Percentiles rank a stretch among this genome's conserved stretches.
Conservation (phyloP, 2,329 filamentous ascomycete species). For the Arthrobotrys entomopaga region DNA sequence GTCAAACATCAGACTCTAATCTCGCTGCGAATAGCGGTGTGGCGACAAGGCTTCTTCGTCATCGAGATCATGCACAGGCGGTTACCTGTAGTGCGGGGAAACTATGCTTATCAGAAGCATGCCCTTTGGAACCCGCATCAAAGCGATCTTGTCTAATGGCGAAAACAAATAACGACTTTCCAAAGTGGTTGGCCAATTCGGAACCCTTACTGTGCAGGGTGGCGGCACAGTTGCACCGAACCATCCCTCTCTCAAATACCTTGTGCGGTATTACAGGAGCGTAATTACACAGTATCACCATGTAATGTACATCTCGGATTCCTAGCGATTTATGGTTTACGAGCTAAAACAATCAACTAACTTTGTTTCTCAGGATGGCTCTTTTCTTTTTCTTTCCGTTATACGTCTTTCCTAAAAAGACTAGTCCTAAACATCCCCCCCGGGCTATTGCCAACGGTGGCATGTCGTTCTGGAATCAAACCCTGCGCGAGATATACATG, state of each 20-base stretch:
- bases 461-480: slow-evolving; percentile 19
- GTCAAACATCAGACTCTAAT: slow-evolving; percentile 24
- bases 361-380: slow-evolving; percentile 8
- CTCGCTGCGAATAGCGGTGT: background rate
- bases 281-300: slow-evolving; percentile 21
- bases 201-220: slow-evolving; percentile 10
- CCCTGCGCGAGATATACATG: slow-evolving; percentile 30
- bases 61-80: background rate
- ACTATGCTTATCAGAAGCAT: slow-evolving; percentile 2
- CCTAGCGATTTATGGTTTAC: background rate
- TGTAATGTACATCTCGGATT: slow-evolving; percentile 12
- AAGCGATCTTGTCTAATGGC: background rate
- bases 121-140: background rate
- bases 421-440: background rate
- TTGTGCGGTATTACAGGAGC: slow-evolving; percentile 23
- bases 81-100: slow-evolving; percentile 9
- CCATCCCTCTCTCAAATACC: slow-evolving; percentile 24
- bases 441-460: slow-evolving; percentile 17
- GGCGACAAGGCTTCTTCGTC: background rate
- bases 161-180: background rate
- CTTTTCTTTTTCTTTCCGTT: slow-evolving; percentile 39
- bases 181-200: slow-evolving; percentile 3
- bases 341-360: slow-evolving; percentile 13
- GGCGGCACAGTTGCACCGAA: background rate
- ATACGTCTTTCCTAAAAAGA: slow-evolving; percentile 45